These are phyloP conservation scores for Nectriaceae sp. DNA, from an alignment of 2,329 filamentous ascomycete genomes.

Conservation along the genomic window DNA sequence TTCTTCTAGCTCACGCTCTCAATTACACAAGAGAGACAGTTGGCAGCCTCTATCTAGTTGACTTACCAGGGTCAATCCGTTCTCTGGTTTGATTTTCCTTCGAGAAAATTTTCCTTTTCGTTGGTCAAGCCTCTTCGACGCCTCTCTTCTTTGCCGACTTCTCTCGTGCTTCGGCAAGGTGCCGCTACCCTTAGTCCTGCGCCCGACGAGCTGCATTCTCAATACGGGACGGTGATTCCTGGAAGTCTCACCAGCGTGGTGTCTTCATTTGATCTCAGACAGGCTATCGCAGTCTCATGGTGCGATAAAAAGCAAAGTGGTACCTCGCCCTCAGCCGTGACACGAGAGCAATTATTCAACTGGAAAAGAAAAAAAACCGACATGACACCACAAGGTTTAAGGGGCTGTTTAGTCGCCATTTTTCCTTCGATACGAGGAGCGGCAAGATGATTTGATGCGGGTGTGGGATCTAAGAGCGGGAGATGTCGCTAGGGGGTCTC, in stretches of 20 bases:
- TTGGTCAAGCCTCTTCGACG: neutral
- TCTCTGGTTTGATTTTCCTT: neutral
- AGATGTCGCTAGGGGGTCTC: neutral
- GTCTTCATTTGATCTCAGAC: slow-evolving; percentile 6
- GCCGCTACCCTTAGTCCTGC: neutral
- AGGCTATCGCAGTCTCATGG: slow-evolving; percentile 5
- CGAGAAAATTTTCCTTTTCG: neutral
- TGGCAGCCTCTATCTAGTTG: too few species aligned
- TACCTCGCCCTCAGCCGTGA: too few species aligned
- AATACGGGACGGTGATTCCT: slow-evolving; percentile 7
- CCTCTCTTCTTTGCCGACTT: slow-evolving; percentile 1
- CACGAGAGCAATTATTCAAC: too few species aligned
- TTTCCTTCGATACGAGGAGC: neutral
- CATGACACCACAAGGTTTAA: neutral
- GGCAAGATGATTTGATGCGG: neutral
- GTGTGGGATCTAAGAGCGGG: neutral
- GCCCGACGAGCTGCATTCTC: slow-evolving; percentile 9
- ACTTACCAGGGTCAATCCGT: too few species aligned
- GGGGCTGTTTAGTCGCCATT: neutral
- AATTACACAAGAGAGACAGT: too few species aligned
- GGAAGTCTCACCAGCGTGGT: slow-evolving; percentile 12
- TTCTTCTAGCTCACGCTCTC: too few species aligned
- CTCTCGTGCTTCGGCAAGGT: slow-evolving; percentile 1
- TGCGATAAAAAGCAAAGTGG: slow-evolving; percentile 10
- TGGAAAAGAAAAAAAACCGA: neutral